Evolutionary conservation across 352 stramenopile species (phyloP), one percentile per base, ranked within the genome.

Genomic region (Globisporangium recalcitrans): DNA sequence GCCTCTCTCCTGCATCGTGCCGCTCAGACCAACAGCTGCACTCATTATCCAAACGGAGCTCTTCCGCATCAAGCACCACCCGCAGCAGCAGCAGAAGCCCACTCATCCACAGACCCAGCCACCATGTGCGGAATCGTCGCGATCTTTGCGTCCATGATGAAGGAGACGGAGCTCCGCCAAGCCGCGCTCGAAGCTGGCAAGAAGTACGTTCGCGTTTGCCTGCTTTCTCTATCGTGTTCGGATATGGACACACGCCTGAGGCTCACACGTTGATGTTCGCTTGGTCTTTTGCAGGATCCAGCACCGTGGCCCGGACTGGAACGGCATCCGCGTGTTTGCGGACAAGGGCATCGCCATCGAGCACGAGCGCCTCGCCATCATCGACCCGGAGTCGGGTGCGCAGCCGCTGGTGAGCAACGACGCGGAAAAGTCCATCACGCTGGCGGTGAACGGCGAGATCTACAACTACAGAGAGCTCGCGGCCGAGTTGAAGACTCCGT

Each of bases 401-500:
- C 92, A 98, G 72, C 91, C 91, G 51, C 77, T 98, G 8, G 75
- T 91, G 58, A 94, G 79, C 68, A 89, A 87, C 72, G 93, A 98
- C 69, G 72, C 80, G 9, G 71, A 76, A 44, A 63, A 70, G 46
- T 85, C 80, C 49, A 86, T 99, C 63, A 98, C 97, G 67, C 88
- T 98, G 5, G 93, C 96, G 7, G 97, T 97, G 40, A 99, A 99
- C 77, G 97, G 97, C 52, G 97, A 99, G 80, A 98, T 99, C 63
- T 99, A 99, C 91, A 99, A 99, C 81, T 98, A 99, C 85, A 96
- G 97, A 72, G 88, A 99, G 71, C 74, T 99, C 9, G 97, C 96
- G 42, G 65, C 74, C 5, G 46, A 70, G n/a, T 73, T 98, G 9
- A 62, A 71, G 36, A 85, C 83, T 40, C 83, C 93, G n/a, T 99